Evolutionary conservation across 768 basidiomycete genomes (phyloP), one percentile per base, ranked within the genome.

Genomic region (Phylloporus sp.): DNA sequence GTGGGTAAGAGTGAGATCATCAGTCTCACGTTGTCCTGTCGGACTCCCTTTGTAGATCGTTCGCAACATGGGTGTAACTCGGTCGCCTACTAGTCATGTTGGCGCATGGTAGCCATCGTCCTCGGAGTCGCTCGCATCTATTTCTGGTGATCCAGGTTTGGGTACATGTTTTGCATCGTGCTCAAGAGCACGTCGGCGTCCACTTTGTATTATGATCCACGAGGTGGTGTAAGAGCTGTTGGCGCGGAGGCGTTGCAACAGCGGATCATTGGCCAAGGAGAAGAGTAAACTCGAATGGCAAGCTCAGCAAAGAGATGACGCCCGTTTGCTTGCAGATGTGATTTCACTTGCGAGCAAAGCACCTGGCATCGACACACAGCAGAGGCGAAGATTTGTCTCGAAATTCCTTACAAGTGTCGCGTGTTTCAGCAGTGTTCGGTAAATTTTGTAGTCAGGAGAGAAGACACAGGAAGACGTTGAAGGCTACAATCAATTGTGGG

Each of bases 171-270:
- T n/a, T n/a, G 46, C 76, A 70, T 46, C 78, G 74, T 6, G 71
- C 68, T 1, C 74, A 75, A 47, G 71, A 74, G n/a, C 61, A 68
- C 5, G 61, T 69, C n/a, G 71, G 71, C 74, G 0, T 73, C 75
- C 0, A 61, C 75, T 26, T 47, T 79, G 13, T 73, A 72, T 47
- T 79, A 79, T 48, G 75, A 76, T 44, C 42, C 51, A 9, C 48
- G 62, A n/a, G 76, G 74, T 3, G 28, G 29, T 1, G 60, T 71
- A 4, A 65, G 56, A 29, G 77, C 76, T 0, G 59, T 70, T 4
- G 77, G 77, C 0, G 74, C 73, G 1, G 75, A 76, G 21, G 35
- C 41, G 13, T 18, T 37, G 6, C 41, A 48, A 35, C 47, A 48
- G 4, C 34, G 37, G 5, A 42, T 42, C 28, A 31, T 42, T 5